These are phyloP conservation scores for Amanita pallidorosea DNA, from an alignment of 768 basidiomycete genomes.

Conservation along the genomic window DNA sequence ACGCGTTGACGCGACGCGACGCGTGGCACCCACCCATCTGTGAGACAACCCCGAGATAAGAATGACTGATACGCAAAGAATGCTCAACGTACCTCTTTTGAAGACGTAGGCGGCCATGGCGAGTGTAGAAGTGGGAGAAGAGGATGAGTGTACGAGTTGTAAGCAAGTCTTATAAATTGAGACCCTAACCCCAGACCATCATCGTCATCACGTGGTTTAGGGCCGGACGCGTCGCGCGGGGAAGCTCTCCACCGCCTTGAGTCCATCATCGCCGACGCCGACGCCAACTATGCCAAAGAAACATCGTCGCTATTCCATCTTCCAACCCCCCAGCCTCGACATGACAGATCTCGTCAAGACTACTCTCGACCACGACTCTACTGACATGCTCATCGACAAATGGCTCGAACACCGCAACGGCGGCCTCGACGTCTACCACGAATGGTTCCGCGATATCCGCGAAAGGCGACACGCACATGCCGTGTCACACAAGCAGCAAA, in stretches of 20 bases:
- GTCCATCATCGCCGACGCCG: too few relatives aligned
- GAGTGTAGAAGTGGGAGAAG: neutral
- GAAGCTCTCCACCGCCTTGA: neutral
- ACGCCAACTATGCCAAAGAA: conserved; percentile 28
- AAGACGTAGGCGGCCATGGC: conserved; percentile 18
- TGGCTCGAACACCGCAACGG: conserved; percentile 65
- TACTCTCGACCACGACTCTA: conserved; percentile 65
- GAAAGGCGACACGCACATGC: conserved; percentile 48
- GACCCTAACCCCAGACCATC: neutral
- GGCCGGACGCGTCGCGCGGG: conserved; percentile 20
- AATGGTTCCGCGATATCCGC: conserved; percentile 65
- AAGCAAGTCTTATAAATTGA: neutral
- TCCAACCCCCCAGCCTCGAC: conserved; percentile 52
- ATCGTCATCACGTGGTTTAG: conserved; percentile 11
- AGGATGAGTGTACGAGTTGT: neutral
- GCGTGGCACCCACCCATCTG: conserved; percentile 41
- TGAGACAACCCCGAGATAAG: conserved; percentile 4
- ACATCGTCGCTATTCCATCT: conserved; percentile 47
- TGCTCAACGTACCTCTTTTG: conserved; percentile 19
- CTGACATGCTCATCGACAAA: conserved; percentile 72
- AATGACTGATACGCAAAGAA: neutral
- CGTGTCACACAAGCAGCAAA: conserved; percentile 33
- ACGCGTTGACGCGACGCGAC: conserved; percentile 21
- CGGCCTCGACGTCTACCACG: conserved; percentile 59
- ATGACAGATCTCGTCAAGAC: conserved; percentile 77